Evolutionary conservation across 345 rosid genomes (phyloP).

Genomic region (Camelina neglecta): DNA sequence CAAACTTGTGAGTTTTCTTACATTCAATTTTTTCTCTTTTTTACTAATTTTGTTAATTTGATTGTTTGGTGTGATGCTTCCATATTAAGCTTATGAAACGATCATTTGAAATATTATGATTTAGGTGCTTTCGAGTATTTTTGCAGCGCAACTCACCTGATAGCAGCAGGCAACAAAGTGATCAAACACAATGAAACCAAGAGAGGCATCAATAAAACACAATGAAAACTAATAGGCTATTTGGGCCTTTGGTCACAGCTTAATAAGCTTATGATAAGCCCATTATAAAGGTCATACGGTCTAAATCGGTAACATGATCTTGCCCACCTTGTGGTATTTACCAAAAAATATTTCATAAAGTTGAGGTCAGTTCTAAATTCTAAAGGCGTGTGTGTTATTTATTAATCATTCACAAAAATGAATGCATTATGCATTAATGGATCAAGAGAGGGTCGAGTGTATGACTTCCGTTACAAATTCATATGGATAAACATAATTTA

Average conservation of each 20-base stretch:
- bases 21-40: neutral
- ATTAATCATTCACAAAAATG: neutral
- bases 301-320: neutral
- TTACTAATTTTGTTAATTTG: neutral
- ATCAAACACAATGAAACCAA: neutral
- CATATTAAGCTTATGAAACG: neutral
- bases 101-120: neutral
- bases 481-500: neutral
- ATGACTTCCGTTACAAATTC: neutral
- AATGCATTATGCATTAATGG: neutral
- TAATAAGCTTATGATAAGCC: neutral
- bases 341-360: no score
- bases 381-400: neutral
- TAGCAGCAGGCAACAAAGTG: neutral
- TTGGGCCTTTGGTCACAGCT: neutral
- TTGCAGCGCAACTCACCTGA: neutral
- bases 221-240: neutral
- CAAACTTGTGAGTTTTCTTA: constrained; percentile 1
- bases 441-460: neutral
- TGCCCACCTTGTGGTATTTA: neutral
- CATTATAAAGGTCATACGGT: neutral
- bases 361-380: neutral
- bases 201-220: no score
- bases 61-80: neutral
- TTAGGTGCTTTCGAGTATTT: neutral